phyloP scores from a whole-genome alignment of 257 asterid genomes.

The Haberlea rhodopensis region DNA sequence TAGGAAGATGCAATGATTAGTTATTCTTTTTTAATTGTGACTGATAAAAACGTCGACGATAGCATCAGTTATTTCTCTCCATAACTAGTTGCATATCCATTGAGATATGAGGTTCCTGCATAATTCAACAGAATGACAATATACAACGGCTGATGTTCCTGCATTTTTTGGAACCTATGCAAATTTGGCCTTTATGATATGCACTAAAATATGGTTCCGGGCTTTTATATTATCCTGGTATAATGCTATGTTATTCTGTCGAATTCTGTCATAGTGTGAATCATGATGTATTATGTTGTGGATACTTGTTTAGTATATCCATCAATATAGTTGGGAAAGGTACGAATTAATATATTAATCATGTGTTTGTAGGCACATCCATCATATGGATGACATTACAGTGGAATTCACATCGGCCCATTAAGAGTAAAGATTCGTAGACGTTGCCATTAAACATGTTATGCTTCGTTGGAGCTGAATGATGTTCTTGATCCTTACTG shows the following conservation, averaged over 20 bases:
- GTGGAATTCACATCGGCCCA: slow-evolving; percentile 72
- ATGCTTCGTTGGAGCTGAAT: slow-evolving; percentile 22
- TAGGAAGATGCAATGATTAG: too few relatives aligned
- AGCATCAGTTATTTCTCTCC: too few relatives aligned
- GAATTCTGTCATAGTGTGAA: not conserved
- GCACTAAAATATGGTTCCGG: not conserved
- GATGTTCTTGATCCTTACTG: not conserved
- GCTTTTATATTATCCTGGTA: not conserved
- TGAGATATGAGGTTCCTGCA: too few relatives aligned
- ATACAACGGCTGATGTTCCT: not conserved
- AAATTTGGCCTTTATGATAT: not conserved
- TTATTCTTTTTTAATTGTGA: not conserved
- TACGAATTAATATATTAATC: slow-evolving; percentile 1
- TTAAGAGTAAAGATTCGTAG: slow-evolving; percentile 42
- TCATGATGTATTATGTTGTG: too few relatives aligned
- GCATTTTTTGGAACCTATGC: not conserved
- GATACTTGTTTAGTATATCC: too few relatives aligned
- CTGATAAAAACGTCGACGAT: too few relatives aligned
- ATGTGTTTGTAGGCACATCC: slow-evolving; percentile 65
- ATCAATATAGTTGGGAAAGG: too few relatives aligned
- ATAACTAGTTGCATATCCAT: too few relatives aligned
- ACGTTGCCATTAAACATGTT: not conserved
- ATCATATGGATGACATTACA: slow-evolving; percentile 84
- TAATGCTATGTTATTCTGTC: not conserved
- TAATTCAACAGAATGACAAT: not conserved